A percentile compares a stretch with the other conserved stretches of the same genome.
phyloP scores from a whole-genome alignment of 495 filamentous ascomycete genomes.

The Penicillium simplicissimum region DNA sequence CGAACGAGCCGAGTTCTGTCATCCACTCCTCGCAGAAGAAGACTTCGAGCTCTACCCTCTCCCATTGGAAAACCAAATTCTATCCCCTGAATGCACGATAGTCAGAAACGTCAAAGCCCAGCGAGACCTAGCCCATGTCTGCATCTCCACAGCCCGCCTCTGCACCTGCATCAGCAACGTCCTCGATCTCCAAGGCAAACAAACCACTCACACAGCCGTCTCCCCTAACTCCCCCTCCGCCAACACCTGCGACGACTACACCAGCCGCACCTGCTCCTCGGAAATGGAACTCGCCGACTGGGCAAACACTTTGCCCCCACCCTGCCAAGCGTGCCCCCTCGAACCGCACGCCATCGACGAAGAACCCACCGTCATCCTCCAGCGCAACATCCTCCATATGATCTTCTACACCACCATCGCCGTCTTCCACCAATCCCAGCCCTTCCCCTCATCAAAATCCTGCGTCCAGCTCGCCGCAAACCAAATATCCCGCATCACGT shows the following conservation, averaged over 20 bases:
- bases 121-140: constrained; percentile 13
- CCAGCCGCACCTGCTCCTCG: constrained; percentile 1
- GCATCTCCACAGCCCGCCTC: constrained; percentile 17
- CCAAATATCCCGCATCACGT: constrained; percentile 21
- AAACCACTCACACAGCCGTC: neutral
- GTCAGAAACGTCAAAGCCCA: constrained; percentile 9
- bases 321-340: constrained; percentile 9
- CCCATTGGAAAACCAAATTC: neutral
- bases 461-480: constrained; percentile 20
- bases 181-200: constrained; percentile 19
- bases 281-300: constrained; percentile 19
- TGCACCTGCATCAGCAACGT: constrained; percentile 21
- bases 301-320: constrained; percentile 17
- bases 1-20: constrained; percentile 10
- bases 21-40: constrained; percentile 12
- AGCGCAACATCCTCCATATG: constrained; percentile 23
- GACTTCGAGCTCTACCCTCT: constrained; percentile 16
- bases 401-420: constrained; percentile 23
- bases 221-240: constrained; percentile 3
- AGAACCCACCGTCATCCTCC: constrained; percentile 12
- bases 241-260: constrained; percentile 1
- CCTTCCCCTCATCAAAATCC: constrained; percentile 19
- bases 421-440: constrained; percentile 24
- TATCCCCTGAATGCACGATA: neutral
- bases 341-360: constrained; percentile 5